Base-by-base conservation (phyloP, 768 basidiomycete genomes). In the Arthromyces matolae region DNA sequence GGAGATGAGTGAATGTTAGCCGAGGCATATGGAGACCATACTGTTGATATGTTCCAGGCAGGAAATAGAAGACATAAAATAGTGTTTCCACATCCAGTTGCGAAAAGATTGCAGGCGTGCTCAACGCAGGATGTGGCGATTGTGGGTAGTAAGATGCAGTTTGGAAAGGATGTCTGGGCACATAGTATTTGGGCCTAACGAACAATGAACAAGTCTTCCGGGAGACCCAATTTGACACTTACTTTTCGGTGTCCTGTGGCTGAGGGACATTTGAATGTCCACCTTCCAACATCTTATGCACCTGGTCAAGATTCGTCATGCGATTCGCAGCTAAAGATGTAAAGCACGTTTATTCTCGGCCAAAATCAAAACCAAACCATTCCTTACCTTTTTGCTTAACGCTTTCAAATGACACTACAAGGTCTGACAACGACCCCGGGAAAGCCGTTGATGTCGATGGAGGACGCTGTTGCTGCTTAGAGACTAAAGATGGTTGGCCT, bases 61-160 rank as follows among this genome's bases (percentile, higher is more conserved):
- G 81, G 71, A 91, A 98, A 73, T 99, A 99, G 70, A 99, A 99
- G 60, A 98, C 89, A 71, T 93, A 99, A 70, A 99, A 98, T 8
- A 98, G 74, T 16, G 95, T 97, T 71, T 99, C 96, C 40, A 96
- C 85, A 55, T 99, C 96, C 51, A 98, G 79, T 63, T 93, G 89
- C 25, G 86, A 76, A 63, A 94, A 96, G 42, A 97, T 79, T 8
- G 78, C 81, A 28, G 93, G 81, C 45, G 91, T 87, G 59, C 80
- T 90, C 50, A 98, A 71, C 36, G 89, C 73, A 14, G 85, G 78
- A 55, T 86, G 81, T 24, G 92, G 92, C 45, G 83, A 66, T 67
- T 98, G 96, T 31, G 96, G 93, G 67, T 99, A 99, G 66, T 95
- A 97, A 10, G 81, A 68, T 13, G 96, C 86, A n/a, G 94, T 92